Evolutionary conservation across 345 rosid genomes (phyloP).

Genomic region (Pugionium dolabratum): DNA sequence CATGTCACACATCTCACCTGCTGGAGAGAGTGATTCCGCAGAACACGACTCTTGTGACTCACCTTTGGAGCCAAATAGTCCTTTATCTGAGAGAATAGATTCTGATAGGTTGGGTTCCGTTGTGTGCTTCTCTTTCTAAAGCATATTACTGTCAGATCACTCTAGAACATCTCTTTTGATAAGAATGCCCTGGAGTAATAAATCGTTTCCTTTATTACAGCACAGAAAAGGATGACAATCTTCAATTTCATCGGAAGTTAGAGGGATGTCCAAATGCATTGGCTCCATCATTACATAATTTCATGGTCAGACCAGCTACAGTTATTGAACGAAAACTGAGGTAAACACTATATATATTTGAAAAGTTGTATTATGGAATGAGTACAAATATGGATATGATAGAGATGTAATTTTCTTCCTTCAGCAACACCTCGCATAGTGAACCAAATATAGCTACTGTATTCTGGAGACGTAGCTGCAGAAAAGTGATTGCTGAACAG

Average conservation of each 20-base stretch:
- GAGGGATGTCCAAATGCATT: conserved; percentile 65
- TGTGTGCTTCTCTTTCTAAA: conserved; percentile 25
- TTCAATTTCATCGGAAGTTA: conserved; percentile 61
- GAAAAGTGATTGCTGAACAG: conserved; percentile 91
- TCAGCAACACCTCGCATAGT: conserved; percentile 72
- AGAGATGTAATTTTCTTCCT: conserved; percentile 23
- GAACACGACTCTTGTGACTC: conserved; percentile 99
- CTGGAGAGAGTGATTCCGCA: conserved; percentile 98
- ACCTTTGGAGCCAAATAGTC: conserved; percentile 98
- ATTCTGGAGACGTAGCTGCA: conserved; percentile 89
- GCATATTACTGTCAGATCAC: conserved; percentile 6
- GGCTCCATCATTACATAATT: conserved; percentile 63
- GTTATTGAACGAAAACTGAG: conserved; percentile 67
- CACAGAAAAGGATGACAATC: conserved; percentile 77
- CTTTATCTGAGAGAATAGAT: conserved; percentile 80
- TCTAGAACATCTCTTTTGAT: neutral
- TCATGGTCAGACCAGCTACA: conserved; percentile 58
- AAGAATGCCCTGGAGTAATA: conserved; percentile 31
- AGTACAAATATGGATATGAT: conserved; percentile 15
- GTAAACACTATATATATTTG: conserved; percentile 40
- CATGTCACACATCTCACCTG: conserved; percentile 84
- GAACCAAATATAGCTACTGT: conserved; percentile 88
- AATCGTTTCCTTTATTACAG: conserved; percentile 46
- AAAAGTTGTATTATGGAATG: conserved; percentile 22
- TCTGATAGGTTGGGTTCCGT: conserved; percentile 61